Percentiles rank a stretch among this genome's conserved stretches.
phyloP scores from a whole-genome alignment of 2,329 filamentous ascomycete genomes.

The Sclerotinia nivalis region DNA sequence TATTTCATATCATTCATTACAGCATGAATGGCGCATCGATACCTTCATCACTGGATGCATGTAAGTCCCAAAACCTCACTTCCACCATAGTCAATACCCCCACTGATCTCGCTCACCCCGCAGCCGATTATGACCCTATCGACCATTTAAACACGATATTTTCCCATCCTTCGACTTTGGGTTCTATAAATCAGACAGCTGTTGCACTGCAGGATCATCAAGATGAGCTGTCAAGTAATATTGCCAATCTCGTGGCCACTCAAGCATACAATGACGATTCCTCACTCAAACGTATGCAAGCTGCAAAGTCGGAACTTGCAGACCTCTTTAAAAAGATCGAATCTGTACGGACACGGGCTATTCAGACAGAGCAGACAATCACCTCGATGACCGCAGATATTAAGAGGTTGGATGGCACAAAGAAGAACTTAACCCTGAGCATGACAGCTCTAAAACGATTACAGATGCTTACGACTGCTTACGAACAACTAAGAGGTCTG shows the following conservation, averaged over 20 bases:
- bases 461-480: constrained; percentile 99
- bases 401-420: constrained; percentile 93
- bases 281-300: constrained; percentile 87
- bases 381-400: constrained; percentile 99
- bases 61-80: constrained; percentile 32
- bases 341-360: constrained; percentile 81
- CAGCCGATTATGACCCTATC: constrained; percentile 87
- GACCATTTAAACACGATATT: constrained; percentile 93
- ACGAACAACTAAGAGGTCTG: constrained; percentile 86
- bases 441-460: constrained; percentile 97
- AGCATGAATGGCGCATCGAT: constrained; percentile 40
- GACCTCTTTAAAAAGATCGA: constrained; percentile 94
- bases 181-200: constrained; percentile 74
- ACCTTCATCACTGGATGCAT: constrained; percentile 40
- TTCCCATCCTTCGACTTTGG: constrained; percentile 81
- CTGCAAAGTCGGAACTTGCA: constrained; percentile 84
- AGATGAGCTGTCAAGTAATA: constrained; percentile 78
- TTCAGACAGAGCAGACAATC: constrained; percentile 92
- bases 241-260: constrained; percentile 67
- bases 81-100: constrained; percentile 16
- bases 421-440: constrained; percentile 91
- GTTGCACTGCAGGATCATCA: constrained; percentile 72
- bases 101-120: constrained; percentile 26
- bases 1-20: constrained; percentile 2
- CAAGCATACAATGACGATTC: constrained; percentile 86